Evolutionary conservation across 306 rosid species (phyloP).

Genomic region (Quercus dentata): DNA sequence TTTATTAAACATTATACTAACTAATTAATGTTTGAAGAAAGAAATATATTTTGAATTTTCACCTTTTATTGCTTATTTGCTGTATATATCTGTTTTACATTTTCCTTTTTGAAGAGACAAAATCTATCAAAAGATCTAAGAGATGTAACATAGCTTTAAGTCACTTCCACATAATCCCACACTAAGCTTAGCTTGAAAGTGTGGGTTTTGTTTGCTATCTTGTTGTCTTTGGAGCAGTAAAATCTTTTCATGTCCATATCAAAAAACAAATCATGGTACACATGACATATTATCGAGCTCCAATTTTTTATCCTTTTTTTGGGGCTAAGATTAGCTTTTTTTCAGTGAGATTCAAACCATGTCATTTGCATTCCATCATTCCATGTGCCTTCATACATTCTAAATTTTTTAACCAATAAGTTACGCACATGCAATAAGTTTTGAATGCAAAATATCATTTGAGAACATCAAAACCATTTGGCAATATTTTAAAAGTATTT

Average conservation of each 20-base stretch:
- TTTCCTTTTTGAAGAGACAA: conserved; percentile 18
- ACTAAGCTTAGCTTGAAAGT: conserved; percentile 4
- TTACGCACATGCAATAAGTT: no score
- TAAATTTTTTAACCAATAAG: no score
- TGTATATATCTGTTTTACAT: background rate
- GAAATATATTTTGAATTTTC: background rate
- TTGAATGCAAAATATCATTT: background rate
- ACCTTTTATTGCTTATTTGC: background rate
- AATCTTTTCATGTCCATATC: background rate
- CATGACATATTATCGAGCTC: no score
- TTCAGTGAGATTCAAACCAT: no score
- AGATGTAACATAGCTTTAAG: conserved; percentile 15
- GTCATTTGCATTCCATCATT: no score
- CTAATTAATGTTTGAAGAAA: background rate
- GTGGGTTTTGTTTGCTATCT: background rate
- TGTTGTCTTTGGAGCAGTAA: background rate
- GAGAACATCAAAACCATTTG: background rate
- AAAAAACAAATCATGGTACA: background rate
- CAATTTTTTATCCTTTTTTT: no score
- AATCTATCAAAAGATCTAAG: conserved; percentile 14
- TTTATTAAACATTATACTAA: no score
- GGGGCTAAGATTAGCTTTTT: no score
- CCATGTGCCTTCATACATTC: no score
- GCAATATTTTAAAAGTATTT: no score
- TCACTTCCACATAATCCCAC: conserved; percentile 23